A percentile compares a stretch with the other conserved stretches of the same genome.
Conservation (phyloP, 2,329 filamentous ascomycete genomes). For the Chaetomiaceae sp. region DNA sequence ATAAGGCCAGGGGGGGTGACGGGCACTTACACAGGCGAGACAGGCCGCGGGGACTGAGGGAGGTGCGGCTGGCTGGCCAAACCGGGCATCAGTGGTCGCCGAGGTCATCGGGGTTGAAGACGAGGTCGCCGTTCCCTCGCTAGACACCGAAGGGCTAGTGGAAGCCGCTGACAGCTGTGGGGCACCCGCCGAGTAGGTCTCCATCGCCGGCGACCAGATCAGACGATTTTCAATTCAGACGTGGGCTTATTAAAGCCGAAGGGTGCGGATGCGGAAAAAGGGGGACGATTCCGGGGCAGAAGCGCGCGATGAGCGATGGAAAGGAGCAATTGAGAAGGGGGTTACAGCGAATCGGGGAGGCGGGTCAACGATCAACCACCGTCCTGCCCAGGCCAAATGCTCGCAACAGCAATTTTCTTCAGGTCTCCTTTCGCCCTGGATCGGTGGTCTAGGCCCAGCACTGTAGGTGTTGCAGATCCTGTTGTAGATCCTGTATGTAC, state of each 20-base stretch:
- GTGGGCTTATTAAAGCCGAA: not conserved
- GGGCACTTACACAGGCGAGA: slow-evolving; percentile 50
- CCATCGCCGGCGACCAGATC: slow-evolving; percentile 28
- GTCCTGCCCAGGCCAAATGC: slow-evolving; percentile 1
- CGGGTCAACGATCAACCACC: not conserved
- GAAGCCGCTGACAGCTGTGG: slow-evolving; percentile 25
- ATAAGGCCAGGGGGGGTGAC: not conserved
- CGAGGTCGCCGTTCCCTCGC: slow-evolving; percentile 28
- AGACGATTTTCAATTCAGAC: slow-evolving; percentile 13
- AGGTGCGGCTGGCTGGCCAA: slow-evolving; percentile 16
- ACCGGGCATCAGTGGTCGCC: slow-evolving; percentile 25
- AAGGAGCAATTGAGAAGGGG: not conserved
- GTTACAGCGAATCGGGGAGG: not conserved
- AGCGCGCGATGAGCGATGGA: not conserved
- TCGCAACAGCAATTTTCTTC: not conserved
- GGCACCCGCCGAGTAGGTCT: slow-evolving; percentile 25
- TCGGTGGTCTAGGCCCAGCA: too few species aligned
- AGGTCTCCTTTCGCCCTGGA: too few species aligned
- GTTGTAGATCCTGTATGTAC: too few species aligned
- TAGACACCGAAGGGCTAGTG: slow-evolving; percentile 27
- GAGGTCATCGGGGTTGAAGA: slow-evolving; percentile 18
- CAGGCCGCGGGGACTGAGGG: slow-evolving; percentile 46
- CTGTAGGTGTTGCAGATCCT: too few species aligned
- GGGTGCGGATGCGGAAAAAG: not conserved
- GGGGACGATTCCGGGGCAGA: not conserved